A percentile compares a stretch with the other conserved stretches of the same genome.
phyloP scores from a whole-genome alignment of 805 yeast genomes.

The Saturnispora sanitii region DNA sequence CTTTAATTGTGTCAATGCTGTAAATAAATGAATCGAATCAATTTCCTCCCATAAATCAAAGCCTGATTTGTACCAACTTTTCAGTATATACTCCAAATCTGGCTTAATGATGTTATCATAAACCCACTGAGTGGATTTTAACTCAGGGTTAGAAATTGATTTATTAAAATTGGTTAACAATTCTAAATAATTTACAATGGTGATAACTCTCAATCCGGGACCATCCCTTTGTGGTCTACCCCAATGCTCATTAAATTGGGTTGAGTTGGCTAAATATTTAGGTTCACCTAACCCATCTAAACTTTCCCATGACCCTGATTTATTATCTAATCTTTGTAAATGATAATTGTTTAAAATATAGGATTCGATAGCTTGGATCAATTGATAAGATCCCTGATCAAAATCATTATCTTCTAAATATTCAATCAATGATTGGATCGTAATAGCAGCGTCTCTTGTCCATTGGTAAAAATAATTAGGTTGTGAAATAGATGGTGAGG shows the following conservation, averaged over 20 bases:
- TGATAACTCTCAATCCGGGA: constrained; percentile 70
- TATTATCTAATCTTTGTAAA: constrained; percentile 60
- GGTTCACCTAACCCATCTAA: constrained; percentile 79
- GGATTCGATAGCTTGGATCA: constrained; percentile 34
- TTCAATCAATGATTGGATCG: constrained; percentile 55
- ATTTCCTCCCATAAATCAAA: constrained; percentile 95
- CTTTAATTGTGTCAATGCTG: constrained; percentile 62
- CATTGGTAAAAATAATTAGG: constrained; percentile 89
- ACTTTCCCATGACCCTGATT: constrained; percentile 51
- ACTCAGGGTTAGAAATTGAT: constrained; percentile 20
- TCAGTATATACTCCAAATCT: constrained; percentile 56
- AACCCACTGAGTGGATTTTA: constrained; percentile 27
- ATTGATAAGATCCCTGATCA: constrained; percentile 14
- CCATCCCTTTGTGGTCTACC: constrained; percentile 97
- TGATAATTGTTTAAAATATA: constrained; percentile 50
- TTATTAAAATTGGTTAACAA: constrained; percentile 28
- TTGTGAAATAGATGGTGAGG: constrained; percentile 59
- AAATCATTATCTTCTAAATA: constrained; percentile 35
- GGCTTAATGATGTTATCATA: constrained; percentile 49
- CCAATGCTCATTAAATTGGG: constrained; percentile 61
- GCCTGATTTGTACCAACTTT: constrained; percentile 54
- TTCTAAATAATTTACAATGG: constrained; percentile 48
- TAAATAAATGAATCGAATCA: constrained; percentile 66
- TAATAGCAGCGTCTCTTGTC: constrained; percentile 84
- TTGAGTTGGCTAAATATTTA: constrained; percentile 60